Evolutionary conservation across 1,139 yeast genomes (phyloP), one percentile per base, ranked within the genome.

Genomic region (Nadsonia starkeyi-henricii): DNA sequence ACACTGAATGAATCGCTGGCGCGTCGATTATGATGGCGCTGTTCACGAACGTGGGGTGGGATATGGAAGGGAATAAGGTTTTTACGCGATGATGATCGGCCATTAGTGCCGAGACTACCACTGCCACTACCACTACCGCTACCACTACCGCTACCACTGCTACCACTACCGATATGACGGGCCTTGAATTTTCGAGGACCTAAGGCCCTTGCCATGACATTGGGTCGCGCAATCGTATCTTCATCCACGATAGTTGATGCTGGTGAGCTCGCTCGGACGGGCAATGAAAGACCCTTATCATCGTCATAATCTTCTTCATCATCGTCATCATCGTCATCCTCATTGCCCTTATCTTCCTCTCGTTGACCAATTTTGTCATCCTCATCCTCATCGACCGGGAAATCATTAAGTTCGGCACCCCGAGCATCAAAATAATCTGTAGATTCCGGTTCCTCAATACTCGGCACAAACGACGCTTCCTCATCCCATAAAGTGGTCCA

Each of bases 341-440:
- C 49, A 19, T 23, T 17, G 3, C 20, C 20, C 5, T 15, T 19
- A 9, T 43, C 18, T 5, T 9, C 37, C 12, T 28, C 45, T 5
- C 20, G 3, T 21, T 43, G 39, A 21, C 15, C 45, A 7, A 8
- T 17, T n/a, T 43, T 18, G 19, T 21, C n/a, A 43, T 8, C 45
- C 33, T 43, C 45, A 33, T 61, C 65, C 9, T 62, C 61, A 17
- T 57, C 55, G 3, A 48, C 54, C 15, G 57, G 58, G 46, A 62
- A 61, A 44, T 58, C 62, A 43, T 60, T 59, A 59, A 59, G 57
- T 20, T 58, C 62, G 1, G 96, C 97, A 5, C 99, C 99, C 56
- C 99, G 76, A 9, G 75, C 60, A 58, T 93, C 98, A 64, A 91
- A 93, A 60, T 91, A 91, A 51, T 88, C 95, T 0, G 96, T 89